Conservation (phyloP, 441 rosid genomes). For the Viola pubescens region DNA sequence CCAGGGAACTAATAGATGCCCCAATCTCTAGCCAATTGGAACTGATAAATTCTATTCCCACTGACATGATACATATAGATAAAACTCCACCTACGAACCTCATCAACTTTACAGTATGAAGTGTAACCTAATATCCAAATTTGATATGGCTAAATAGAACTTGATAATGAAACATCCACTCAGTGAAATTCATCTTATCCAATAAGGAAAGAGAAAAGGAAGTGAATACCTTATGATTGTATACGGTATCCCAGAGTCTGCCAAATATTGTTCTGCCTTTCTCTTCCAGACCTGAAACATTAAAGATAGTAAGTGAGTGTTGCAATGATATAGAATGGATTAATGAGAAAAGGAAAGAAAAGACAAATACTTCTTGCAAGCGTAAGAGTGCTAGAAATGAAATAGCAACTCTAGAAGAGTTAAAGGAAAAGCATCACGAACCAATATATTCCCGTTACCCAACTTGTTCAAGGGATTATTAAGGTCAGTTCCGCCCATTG, state of each 20-base stretch:
- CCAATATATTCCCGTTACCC: constrained; percentile 91
- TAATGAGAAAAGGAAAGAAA: constrained; percentile 1
- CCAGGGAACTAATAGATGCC: too few relatives aligned
- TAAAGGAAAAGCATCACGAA: constrained; percentile 23
- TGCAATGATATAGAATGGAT: background rate
- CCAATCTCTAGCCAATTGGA: too few relatives aligned
- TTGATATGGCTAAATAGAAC: too few relatives aligned
- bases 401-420: background rate
- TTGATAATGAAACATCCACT: background rate
- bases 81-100: too few relatives aligned
- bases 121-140: too few relatives aligned
- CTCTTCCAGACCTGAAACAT: constrained; percentile 82
- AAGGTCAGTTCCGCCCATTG: constrained; percentile 91
- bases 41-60: too few relatives aligned
- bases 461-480: constrained; percentile 85
- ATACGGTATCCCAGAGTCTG: constrained; percentile 88
- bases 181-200: background rate
- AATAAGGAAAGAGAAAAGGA: background rate
- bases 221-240: constrained; percentile 72
- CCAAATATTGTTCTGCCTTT: constrained; percentile 95
- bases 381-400: too few relatives aligned
- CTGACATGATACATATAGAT: too few relatives aligned
- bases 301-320: background rate
- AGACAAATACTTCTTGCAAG: background rate
- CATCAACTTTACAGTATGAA: too few relatives aligned